Conservation (phyloP, 345 rosid genomes). For the Citrus cavaleriei region DNA sequence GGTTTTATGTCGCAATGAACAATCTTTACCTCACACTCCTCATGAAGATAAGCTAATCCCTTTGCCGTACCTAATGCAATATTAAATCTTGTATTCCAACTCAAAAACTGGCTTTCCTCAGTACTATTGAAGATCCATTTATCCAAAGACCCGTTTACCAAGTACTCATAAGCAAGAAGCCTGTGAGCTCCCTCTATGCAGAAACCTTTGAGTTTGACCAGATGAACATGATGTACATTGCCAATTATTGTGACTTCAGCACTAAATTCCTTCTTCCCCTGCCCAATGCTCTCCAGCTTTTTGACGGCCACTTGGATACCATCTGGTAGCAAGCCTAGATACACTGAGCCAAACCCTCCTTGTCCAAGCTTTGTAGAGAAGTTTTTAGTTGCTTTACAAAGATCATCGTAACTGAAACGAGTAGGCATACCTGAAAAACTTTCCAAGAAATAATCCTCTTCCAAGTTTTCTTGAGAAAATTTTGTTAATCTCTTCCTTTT, state of each 20-base stretch:
- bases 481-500: constrained; percentile 17
- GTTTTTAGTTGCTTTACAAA: constrained; percentile 35
- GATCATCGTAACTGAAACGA: constrained; percentile 39
- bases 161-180: constrained; percentile 60
- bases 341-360: constrained; percentile 59
- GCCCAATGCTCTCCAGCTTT: constrained; percentile 45
- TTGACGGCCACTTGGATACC: constrained; percentile 43
- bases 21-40: constrained; percentile 47
- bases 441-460: constrained; percentile 33
- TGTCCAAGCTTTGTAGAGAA: constrained; percentile 43
- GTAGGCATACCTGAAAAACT: constrained; percentile 30
- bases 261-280: constrained; percentile 49
- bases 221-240: constrained; percentile 46
- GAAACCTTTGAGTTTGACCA: constrained; percentile 57
- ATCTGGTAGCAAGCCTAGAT: constrained; percentile 33
- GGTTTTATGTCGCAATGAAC: constrained; percentile 54
- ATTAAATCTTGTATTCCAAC: constrained; percentile 41
- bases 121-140: constrained; percentile 44
- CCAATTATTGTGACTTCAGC: constrained; percentile 56
- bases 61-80: constrained; percentile 44
- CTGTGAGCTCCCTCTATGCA: constrained; percentile 43
- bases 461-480: constrained; percentile 20
- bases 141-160: constrained; percentile 49
- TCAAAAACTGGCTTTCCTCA: constrained; percentile 20
- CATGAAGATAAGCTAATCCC: constrained; percentile 52